phyloP scores from a whole-genome alignment of 75 land plant genomes.

The Azolla pinnata region DNA sequence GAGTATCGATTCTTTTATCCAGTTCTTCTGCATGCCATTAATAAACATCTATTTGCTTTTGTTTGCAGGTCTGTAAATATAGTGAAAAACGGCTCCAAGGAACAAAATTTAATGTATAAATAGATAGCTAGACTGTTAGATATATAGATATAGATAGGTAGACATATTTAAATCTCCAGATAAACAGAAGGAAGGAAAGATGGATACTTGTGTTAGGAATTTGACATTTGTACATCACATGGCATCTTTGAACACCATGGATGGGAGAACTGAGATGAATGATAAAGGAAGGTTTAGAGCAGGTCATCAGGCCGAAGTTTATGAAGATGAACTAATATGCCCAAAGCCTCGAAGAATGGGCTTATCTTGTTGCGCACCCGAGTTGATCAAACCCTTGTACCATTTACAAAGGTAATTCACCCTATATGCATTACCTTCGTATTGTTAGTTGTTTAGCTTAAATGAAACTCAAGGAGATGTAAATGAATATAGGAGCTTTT shows the following conservation, averaged over 20 bases:
- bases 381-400: neutral
- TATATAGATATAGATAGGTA: too few species aligned
- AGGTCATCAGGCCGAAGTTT: neutral
- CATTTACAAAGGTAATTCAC: neutral
- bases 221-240: neutral
- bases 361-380: neutral
- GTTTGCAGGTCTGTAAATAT: too few species aligned
- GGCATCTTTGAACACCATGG: neutral
- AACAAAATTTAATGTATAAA: too few species aligned
- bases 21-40: too few species aligned
- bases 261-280: neutral
- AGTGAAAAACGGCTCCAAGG: too few species aligned
- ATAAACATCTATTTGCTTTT: too few species aligned
- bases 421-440: too few species aligned
- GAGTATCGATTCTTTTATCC: too few species aligned
- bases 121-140: too few species aligned
- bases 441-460: neutral
- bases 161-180: too few species aligned
- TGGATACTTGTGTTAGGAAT: neutral
- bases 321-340: neutral
- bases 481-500: too few species aligned
- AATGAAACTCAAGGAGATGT: slow-evolving; percentile 2
- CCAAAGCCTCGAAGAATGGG: neutral
- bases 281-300: neutral
- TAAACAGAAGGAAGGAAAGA: neutral